phyloP scores from a whole-genome alignment of 306 rosid species.

The Oxytropis ochrocephala region DNA sequence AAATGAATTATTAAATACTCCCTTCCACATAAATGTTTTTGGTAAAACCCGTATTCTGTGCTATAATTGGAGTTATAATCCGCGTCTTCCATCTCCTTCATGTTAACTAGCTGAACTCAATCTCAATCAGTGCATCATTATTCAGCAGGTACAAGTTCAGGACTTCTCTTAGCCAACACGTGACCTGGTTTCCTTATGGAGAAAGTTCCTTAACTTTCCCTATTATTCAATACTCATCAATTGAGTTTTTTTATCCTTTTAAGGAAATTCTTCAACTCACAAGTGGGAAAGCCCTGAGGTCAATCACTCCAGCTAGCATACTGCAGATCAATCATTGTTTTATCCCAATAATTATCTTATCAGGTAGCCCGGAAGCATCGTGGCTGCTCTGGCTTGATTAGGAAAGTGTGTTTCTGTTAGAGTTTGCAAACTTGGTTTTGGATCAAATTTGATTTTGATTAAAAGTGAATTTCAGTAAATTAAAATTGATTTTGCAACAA shows the following conservation, averaged over 20 bases:
- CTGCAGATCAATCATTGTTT: slow-evolving; percentile 18
- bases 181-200: slow-evolving; percentile 20
- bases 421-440: not conserved
- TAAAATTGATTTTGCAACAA: not conserved
- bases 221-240: not conserved
- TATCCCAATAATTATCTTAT: slow-evolving; percentile 18
- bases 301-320: slow-evolving; percentile 27
- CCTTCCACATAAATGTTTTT: not conserved
- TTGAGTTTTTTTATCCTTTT: slow-evolving; percentile 10
- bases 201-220: slow-evolving; percentile 13
- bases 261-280: slow-evolving; percentile 24
- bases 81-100: slow-evolving; percentile 2
- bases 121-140: slow-evolving; percentile 9
- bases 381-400: slow-evolving; percentile 24
- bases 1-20: not conserved
- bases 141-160: slow-evolving; percentile 18
- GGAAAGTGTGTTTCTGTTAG: slow-evolving; percentile 1
- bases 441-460: not conserved
- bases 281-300: slow-evolving; percentile 13
- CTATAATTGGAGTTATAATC: slow-evolving; percentile 15
- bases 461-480: not conserved
- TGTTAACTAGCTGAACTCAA: slow-evolving; percentile 3
- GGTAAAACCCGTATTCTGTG: slow-evolving; percentile 11
- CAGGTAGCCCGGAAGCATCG: slow-evolving; percentile 17
- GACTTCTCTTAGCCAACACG: slow-evolving; percentile 12